These are phyloP conservation scores for Geotrichum histeridarum DNA, from an alignment of 1,139 yeast species.

Conservation along the genomic window DNA sequence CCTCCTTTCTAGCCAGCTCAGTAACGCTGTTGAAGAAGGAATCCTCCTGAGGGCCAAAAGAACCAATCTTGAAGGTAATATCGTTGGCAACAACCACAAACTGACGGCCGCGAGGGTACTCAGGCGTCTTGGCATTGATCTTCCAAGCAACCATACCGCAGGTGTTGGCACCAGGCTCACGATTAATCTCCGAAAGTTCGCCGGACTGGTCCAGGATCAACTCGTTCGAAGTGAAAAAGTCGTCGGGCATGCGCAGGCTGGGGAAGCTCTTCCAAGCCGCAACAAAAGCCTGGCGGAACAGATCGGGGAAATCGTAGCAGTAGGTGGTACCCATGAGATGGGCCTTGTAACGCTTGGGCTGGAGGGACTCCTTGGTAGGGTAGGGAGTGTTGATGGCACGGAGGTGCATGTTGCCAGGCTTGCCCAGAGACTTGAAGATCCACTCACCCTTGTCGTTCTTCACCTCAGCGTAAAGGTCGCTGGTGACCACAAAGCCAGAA, in stretches of 20 bases:
- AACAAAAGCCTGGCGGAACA: conserved; percentile 87
- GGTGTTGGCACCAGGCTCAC: conserved; percentile 94
- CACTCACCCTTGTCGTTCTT: conserved; percentile 89
- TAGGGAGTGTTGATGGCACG: conserved; percentile 94
- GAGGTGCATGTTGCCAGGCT: conserved; percentile 95
- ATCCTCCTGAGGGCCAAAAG: conserved; percentile 97
- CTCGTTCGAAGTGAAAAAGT: conserved; percentile 72
- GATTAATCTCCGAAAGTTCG: conserved; percentile 79
- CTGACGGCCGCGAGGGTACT: conserved; percentile 94
- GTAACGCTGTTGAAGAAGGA: conserved; percentile 86
- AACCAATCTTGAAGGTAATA: conserved; percentile 95
- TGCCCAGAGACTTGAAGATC: conserved; percentile 82
- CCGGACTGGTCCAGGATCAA: conserved; percentile 67
- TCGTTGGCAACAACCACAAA: conserved; percentile 91
- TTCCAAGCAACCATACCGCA: conserved; percentile 98
- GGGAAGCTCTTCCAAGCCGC: conserved; percentile 73
- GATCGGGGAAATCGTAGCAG: conserved; percentile 97
- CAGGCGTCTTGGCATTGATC: conserved; percentile 88
- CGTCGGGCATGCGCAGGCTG: conserved; percentile 59
- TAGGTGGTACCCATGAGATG: conserved; percentile 97
- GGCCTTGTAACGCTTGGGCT: conserved; percentile 97
- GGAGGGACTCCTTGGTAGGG: conserved; percentile 95
- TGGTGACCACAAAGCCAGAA: conserved; percentile 93
- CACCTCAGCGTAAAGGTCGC: conserved; percentile 90
- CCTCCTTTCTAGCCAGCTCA: conserved; percentile 80